These are phyloP conservation scores for Phytophthora vignae DNA, from an alignment of 352 stramenopile genomes.

Conservation along the genomic window DNA sequence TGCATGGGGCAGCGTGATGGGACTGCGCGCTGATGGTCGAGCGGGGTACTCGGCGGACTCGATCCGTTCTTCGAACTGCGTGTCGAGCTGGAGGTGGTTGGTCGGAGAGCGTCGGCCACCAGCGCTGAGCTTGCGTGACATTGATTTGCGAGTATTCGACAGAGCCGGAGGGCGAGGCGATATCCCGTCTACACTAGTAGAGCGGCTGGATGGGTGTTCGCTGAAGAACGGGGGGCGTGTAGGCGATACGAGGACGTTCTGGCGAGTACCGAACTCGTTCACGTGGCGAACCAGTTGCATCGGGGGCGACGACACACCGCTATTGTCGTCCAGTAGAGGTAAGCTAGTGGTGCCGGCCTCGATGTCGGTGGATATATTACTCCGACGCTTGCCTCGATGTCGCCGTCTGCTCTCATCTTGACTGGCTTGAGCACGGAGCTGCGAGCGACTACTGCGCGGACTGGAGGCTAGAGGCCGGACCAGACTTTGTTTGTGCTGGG, in stretches of 20 bases:
- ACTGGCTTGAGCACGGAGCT: conserved; percentile 33
- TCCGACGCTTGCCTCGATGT: conserved; percentile 17
- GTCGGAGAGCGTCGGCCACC: conserved; percentile 8
- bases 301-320: not conserved
- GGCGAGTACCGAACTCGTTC: conserved; percentile 71
- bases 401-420: conserved; percentile 21
- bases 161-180: conserved; percentile 23
- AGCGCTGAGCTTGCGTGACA: conserved; percentile 14
- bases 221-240: conserved; percentile 62
- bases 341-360: conserved; percentile 17
- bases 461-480: conserved; percentile 32
- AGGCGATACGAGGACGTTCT: conserved; percentile 69
- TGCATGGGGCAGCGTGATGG: conserved; percentile 6
- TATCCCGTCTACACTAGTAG: not conserved
- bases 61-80: conserved; percentile 43
- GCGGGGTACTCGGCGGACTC: conserved; percentile 19
- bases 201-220: conserved; percentile 4
- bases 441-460: conserved; percentile 34
- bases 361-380: conserved; percentile 4
- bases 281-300: conserved; percentile 66
- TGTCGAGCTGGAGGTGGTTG: conserved; percentile 28
- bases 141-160: conserved; percentile 23
- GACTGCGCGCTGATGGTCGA: conserved; percentile 5
- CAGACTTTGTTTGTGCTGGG: conserved; percentile 29
- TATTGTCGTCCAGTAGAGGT: conserved; percentile 32